Percentiles rank a stretch among this genome's conserved stretches.
phyloP scores from a whole-genome alignment of 371 early-diverging fungal species.

The Dinochytrium kinnereticum region DNA sequence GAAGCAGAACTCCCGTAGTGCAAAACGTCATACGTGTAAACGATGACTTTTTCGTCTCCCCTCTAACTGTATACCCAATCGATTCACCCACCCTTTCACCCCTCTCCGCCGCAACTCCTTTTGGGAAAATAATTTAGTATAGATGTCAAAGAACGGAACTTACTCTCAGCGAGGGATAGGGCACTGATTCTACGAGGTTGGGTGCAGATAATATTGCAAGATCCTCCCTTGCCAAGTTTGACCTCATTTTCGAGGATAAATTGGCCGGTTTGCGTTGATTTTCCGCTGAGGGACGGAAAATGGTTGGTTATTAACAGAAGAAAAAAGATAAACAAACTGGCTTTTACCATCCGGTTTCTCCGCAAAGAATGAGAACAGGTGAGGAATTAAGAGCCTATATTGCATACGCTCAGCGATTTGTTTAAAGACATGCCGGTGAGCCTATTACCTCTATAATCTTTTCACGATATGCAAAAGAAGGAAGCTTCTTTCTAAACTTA shows the following conservation, averaged over 20 bases:
- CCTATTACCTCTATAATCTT: constrained; percentile 61
- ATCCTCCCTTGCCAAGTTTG: constrained; percentile 20
- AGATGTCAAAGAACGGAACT: not conserved
- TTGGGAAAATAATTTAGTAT: not conserved
- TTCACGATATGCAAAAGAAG: constrained; percentile 65
- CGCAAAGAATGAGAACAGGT: constrained; percentile 52
- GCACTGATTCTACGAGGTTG: constrained; percentile 60
- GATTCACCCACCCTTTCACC: constrained; percentile 39
- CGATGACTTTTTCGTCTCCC: constrained; percentile 46
- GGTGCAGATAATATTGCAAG: constrained; percentile 49
- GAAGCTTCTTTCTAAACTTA: constrained; percentile 62
- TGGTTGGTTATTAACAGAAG: too few species aligned
- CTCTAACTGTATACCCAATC: constrained; percentile 63
- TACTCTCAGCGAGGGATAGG: constrained; percentile 60
- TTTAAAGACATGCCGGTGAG: not conserved
- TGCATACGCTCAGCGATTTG: too few species aligned
- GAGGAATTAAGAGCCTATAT: constrained; percentile 11
- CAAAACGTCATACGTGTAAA: constrained; percentile 61
- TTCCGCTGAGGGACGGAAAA: constrained; percentile 36
- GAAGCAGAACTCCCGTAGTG: constrained; percentile 69
- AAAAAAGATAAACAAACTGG: not conserved
- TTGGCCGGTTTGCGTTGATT: constrained; percentile 56
- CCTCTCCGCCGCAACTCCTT: constrained; percentile 40
- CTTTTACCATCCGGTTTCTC: constrained; percentile 65
- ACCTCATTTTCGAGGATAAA: constrained; percentile 54